These are phyloP conservation scores for Colletotrichum limetticola DNA, from an alignment of 2,329 filamentous ascomycete genomes.

Conservation along the genomic window DNA sequence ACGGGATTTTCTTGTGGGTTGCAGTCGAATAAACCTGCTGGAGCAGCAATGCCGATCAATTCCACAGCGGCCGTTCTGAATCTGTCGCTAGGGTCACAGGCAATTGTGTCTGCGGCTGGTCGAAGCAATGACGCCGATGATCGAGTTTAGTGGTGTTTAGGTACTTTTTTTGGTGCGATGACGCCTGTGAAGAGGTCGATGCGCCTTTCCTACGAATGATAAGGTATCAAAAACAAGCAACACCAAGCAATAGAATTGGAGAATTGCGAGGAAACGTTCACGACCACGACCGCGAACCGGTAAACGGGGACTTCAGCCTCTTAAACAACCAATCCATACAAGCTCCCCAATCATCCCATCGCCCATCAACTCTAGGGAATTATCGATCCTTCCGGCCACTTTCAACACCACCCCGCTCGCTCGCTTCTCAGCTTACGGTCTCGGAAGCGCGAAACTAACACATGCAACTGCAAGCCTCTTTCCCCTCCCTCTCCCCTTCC, in stretches of 20 bases:
- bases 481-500: constrained; percentile 4
- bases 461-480: constrained; percentile 16
- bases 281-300: neutral
- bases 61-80: neutral
- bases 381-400: constrained; percentile 20
- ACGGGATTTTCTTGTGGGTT: neutral
- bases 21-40: neutral
- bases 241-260: constrained; percentile 10
- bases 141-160: neutral
- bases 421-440: constrained; percentile 19
- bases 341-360: constrained; percentile 1
- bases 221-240: constrained; percentile 16
- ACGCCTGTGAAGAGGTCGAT: neutral
- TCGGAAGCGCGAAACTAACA: constrained; percentile 23
- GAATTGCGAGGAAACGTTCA: neutral
- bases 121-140: neutral
- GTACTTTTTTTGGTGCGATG: neutral
- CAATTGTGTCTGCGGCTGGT: neutral
- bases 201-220: neutral
- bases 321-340: constrained; percentile 18
- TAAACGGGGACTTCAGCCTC: constrained; percentile 19
- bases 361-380: constrained; percentile 3
- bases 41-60: constrained; percentile 2
- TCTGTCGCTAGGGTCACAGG: neutral
- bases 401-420: neutral